These are phyloP conservation scores for Articulospora tetracladia DNA, from an alignment of 495 filamentous ascomycete genomes.

Conservation along the genomic window DNA sequence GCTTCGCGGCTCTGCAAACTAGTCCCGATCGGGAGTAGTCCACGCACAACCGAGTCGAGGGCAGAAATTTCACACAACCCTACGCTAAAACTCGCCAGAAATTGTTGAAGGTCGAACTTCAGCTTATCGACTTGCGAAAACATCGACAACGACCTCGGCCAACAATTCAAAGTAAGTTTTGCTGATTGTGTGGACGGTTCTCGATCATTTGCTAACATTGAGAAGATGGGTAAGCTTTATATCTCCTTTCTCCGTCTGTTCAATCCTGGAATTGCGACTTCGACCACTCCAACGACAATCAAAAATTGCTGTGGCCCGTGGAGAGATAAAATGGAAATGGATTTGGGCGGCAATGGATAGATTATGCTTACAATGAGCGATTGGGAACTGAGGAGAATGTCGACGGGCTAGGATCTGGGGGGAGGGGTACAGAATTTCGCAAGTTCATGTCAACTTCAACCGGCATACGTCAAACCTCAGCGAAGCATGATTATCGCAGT, in stretches of 20 bases:
- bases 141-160: conserved; percentile 52
- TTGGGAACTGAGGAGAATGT: too few relatives aligned
- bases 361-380: neutral
- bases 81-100: conserved; percentile 18
- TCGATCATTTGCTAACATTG: conserved; percentile 30
- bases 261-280: neutral
- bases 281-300: neutral
- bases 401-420: too few relatives aligned
- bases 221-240: conserved; percentile 47
- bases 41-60: conserved; percentile 26
- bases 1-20: neutral
- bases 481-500: too few relatives aligned
- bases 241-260: conserved; percentile 18
- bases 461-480: too few relatives aligned
- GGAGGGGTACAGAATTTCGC: too few relatives aligned
- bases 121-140: conserved; percentile 28
- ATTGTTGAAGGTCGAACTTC: conserved; percentile 34
- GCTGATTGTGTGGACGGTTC: conserved; percentile 16
- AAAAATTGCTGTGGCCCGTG: neutral
- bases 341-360: neutral
- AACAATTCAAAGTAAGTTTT: conserved; percentile 43
- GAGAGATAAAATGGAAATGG: neutral
- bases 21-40: conserved; percentile 7
- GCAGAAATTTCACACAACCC: conserved; percentile 46
- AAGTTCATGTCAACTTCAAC: too few relatives aligned